Percentiles rank a stretch among this genome's conserved stretches.
Conservation (phyloP, 1,139 yeast genomes). For the Komagataea norvegica region DNA sequence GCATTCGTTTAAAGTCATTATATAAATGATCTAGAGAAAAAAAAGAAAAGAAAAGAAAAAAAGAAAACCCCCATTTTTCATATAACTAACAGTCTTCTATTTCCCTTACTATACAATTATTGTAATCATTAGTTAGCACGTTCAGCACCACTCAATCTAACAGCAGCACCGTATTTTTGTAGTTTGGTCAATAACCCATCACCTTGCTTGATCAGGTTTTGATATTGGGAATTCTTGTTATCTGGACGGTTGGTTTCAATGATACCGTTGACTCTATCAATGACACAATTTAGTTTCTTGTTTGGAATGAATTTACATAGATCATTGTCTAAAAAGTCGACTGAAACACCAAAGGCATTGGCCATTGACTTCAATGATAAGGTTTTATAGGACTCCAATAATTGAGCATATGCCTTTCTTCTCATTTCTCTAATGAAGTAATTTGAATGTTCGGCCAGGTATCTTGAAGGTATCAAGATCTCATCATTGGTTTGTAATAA, state of each 20-base stretch:
- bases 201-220: conserved; percentile 83
- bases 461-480: conserved; percentile 69
- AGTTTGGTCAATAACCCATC: conserved; percentile 88
- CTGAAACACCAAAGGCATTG: conserved; percentile 80
- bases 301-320: conserved; percentile 88
- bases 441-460: conserved; percentile 72
- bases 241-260: conserved; percentile 96
- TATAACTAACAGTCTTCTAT: no score
- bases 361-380: conserved; percentile 92
- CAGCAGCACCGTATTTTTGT: conserved; percentile 97
- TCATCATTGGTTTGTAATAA: conserved; percentile 75
- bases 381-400: conserved; percentile 90
- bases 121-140: conserved; percentile 33
- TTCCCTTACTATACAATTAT: background rate
- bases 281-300: conserved; percentile 89
- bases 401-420: conserved; percentile 90
- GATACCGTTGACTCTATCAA: conserved; percentile 92
- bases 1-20: conserved; percentile 30
- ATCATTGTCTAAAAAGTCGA: conserved; percentile 78
- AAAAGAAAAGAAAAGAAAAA: no score
- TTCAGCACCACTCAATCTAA: conserved; percentile 89
- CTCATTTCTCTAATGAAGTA: conserved; percentile 90
- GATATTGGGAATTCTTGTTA: conserved; percentile 92
- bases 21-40: background rate
- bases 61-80: no score